Evolutionary conservation across 139 green algal genomes (phyloP), one percentile per base, ranked within the genome.

Genomic region (Tetradesmus obliquus): DNA sequence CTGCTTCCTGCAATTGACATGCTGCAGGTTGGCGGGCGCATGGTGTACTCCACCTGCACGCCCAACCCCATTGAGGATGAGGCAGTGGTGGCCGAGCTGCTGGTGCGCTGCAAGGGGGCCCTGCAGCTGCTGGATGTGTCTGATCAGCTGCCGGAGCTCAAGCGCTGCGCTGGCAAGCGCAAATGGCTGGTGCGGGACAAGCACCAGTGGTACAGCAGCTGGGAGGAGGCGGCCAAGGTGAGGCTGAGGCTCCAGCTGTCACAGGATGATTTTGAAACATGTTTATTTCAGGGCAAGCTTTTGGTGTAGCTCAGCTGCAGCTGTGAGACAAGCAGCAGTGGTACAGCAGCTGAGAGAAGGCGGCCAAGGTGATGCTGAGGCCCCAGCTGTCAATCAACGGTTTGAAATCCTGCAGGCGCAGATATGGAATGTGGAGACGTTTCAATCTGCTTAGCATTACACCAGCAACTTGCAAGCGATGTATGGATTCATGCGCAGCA

Each of bases 1-100:
- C 32, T 45, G 32, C 32, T 45, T 45, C 32, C 60, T 13, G 7
- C 8, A 10, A 71, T 15, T 22, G 2, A 80, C 60, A 72, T 19
- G 7, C 74, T 87, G 55, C 62, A 96, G 95, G 94, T 99, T 32
- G 98, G 98, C 54, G 98, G 98, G 0, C 95, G 96, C 79, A 95
- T 99, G 94, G 98, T 99, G 54, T 99, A 99, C 96, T 99, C 97
- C 88, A 99, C 98, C 24, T 99, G 98, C 95, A 98, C 98, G 2
- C 97, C 99, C 94, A 99, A 99, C 95, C 98, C 98, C 2, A 94
- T 99, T 6, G 98, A 99, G 95, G 95, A 99, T 90, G 98, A 99
- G 95, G 98, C 98, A 32, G 98, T 99, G 24, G 98, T 99, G 82
- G 98, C 98, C 3, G 97, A 98, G 94, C 88, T 99, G 79, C 87